Evolutionary conservation across 164 flowering plant genomes (phyloP), one percentile per base, ranked within the genome.

Genomic region (Santalum album): DNA sequence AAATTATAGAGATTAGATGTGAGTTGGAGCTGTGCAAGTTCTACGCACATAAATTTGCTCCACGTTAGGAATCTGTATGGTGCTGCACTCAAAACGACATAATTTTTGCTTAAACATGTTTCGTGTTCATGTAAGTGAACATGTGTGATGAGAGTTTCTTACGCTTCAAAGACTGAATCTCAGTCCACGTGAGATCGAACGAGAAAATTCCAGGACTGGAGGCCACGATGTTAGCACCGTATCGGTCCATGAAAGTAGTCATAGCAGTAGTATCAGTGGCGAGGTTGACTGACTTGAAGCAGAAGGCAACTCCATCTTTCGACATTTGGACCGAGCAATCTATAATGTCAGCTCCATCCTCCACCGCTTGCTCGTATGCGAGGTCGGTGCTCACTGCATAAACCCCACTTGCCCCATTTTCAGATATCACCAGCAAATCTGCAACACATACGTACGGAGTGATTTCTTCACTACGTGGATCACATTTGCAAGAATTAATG

Each of bases 271-370:
- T 79, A n/a, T 62, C 69, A 34, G 58, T 69, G 6, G 56, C 53
- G 20, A 94, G 87, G 61, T 94, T 96, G 11, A 75, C 60, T 14
- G 83, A 66, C 40, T 58, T 64, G 46, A 60, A 64, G 69, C 98
- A 92, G 79, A 89, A 84, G 19, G 91, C 75, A 15, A 82, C 66
- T 52, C 90, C 94, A 66, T 92, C 98, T 72, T 87, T 81, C 3
- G 96, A 61, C 82, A 92, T 72, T 70, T 89, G 98, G 46, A 92
- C 96, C 0, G 84, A 68, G 69, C 98, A 92, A 64, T 90, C 99
- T 34, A 94, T 85, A 40, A 90, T 74, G 64, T 94, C 90, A 12
- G 87, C 90, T 10, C 98, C 96, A 69, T 86, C 98, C 2, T 62
- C 72, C 12, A 89, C 61, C 22, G 98, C 94, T 73, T 87, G 77